phyloP scores from a whole-genome alignment of 139 green algal genomes.

The Nannochloris sp. region DNA sequence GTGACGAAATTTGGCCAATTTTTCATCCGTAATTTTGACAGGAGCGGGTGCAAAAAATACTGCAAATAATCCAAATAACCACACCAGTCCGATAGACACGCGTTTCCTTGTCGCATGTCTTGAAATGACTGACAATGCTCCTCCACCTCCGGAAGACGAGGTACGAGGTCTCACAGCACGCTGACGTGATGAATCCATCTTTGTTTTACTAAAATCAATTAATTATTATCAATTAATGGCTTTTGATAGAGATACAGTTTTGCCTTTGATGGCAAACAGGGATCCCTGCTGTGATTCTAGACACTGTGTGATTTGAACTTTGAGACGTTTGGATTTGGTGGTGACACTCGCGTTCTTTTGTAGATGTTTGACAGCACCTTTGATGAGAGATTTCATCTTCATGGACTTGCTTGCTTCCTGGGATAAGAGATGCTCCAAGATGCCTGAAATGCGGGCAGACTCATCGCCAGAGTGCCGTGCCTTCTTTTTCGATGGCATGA shows the following conservation, averaged over 20 bases:
- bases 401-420: neutral
- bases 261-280: neutral
- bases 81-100: slow-evolving; percentile 15
- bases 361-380: neutral
- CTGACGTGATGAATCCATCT: too few relatives aligned
- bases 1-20: slow-evolving; percentile 14
- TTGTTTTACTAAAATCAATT: too few relatives aligned
- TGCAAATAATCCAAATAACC: slow-evolving; percentile 36
- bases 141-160: neutral
- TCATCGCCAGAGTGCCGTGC: neutral
- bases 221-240: too few relatives aligned
- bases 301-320: neutral
- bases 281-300: neutral
- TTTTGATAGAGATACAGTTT: neutral
- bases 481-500: slow-evolving; percentile 16
- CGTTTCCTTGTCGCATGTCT: neutral
- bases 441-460: too few relatives aligned
- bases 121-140: neutral
- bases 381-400: neutral
- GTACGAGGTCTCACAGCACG: too few relatives aligned
- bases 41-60: slow-evolving; percentile 35
- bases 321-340: too few relatives aligned
- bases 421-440: too few relatives aligned
- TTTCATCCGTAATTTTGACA: slow-evolving; percentile 30
- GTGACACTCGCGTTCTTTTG: neutral